Evolutionary conservation across 1,284 basidiomycete genomes (phyloP), one percentile per base, ranked within the genome.

Genomic region (Rhodotorula sp.): DNA sequence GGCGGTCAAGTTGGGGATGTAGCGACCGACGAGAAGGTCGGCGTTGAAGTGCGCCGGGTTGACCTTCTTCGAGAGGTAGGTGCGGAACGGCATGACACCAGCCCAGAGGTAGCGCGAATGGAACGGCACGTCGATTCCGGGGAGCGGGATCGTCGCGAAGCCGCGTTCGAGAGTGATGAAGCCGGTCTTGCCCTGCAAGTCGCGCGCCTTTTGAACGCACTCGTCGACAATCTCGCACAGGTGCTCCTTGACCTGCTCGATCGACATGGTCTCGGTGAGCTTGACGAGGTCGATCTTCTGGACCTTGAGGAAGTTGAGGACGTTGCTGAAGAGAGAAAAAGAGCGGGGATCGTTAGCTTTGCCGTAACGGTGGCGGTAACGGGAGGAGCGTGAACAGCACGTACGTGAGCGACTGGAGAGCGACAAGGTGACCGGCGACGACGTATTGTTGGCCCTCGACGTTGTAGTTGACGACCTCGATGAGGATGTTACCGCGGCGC

Each of bases 91-190:
- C 88, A 98, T 88, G 62, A 99, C 97, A 81, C 95, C 97, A 47
- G 94, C 93, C 97, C 95, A 95, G 60, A 99, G 87, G 84, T 98
- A 98, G 77, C 93, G 90, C 15, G 95, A 95, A 83, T 99, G 95
- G 91, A 99, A 99, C 18, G 97, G 95, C 18, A 99, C 95, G 79
- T 99, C 95, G 79, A 99, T 98, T 78, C 95, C 95, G 49, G 95
- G 93, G 18, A 97, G 86, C 66, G 95, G 94, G 74, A 97, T 97
- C 15, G 93, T 77, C 43, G 73, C 95, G 79, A 95, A 97, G 16
- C 95, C 95, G 78, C 95, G 90, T 80, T 99, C 95, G 66, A 99
- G 88, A 77, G 90, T 90, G 83, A 99, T 93, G 77, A 91, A 88
- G n/a, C 93, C 93, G 70, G 92, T 89, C 18, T 86, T 85, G 78